Evolutionary conservation across 306 rosid genomes (phyloP).

Genomic region (Citrullus colocynthis): DNA sequence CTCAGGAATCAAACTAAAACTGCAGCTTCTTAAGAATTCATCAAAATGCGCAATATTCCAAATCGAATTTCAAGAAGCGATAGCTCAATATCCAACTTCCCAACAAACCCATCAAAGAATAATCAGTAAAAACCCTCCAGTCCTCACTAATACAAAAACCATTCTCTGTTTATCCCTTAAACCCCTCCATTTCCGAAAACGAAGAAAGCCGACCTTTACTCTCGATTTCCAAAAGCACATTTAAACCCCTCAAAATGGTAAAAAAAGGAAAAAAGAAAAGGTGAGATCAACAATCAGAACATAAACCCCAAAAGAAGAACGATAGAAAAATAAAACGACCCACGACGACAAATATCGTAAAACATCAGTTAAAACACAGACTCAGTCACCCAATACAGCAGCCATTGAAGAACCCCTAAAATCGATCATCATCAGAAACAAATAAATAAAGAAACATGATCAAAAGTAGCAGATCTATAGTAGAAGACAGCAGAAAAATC

Average conservation of each 20-base stretch:
- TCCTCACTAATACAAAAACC: neutral
- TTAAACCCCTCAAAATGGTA: neutral
- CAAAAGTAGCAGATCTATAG: constrained; percentile 1
- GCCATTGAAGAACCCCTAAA: neutral
- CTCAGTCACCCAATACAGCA: neutral
- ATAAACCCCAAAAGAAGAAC: neutral
- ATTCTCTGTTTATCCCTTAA: neutral
- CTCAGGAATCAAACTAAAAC: neutral
- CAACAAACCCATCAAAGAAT: neutral
- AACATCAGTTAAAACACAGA: neutral
- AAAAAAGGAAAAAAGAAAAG: neutral
- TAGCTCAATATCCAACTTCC: neutral
- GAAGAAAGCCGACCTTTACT: neutral
- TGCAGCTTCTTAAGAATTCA: neutral
- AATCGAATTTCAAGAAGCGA: constrained; percentile 1
- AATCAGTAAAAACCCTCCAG: neutral
- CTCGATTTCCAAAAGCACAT: neutral
- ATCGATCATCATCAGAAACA: neutral
- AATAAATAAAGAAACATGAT: neutral
- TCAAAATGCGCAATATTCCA: neutral
- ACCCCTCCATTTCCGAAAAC: neutral
- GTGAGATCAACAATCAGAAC: neutral
- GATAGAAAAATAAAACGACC: neutral
- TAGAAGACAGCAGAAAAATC: neutral
- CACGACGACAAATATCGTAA: neutral